Base-by-base conservation (phyloP, 257 asterid species). In the Striga asiatica region DNA sequence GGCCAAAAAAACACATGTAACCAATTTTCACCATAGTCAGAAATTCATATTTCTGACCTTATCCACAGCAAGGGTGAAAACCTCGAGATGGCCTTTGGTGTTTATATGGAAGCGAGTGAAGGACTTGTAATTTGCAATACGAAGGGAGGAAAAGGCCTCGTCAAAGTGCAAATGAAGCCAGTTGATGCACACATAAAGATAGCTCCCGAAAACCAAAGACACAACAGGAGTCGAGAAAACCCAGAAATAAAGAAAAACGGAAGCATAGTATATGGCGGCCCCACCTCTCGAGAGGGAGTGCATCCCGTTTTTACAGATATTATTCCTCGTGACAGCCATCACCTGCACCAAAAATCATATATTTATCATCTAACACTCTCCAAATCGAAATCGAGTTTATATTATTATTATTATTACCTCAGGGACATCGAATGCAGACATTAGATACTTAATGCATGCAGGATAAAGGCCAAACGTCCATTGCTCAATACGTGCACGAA, bases 381-480 rank as follows among this genome's bases (percentile, higher is more conserved):
- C 39, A 34, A 34, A 34, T 13, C 3, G 8, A 11, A 8, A 0
- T 5, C 3, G 0, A 34, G 12, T 32, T 35, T 11, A 10, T 37
- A 17, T 37, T 10, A 37, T 11, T 11, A 37, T 37, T 37, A 13
- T 37, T 37, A 12, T 37, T 54, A 85, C 97, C 93, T 92, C 94
- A 3, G 99, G 99, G 53, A 92, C 80, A 60, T 92, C 99, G 63
- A 88, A 92, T 48, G 95, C 97, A 2, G 97, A 92, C 98, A 88
- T 92, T 53, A 92, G 80, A 72, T 92, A 92, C 79, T 92, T 92
- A 21, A 92, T 87, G 78, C 98, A 92, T 14, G 97, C 99, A 47
- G 97, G 99, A 67, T 92, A 92, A 53, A 92, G 95, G 60, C 99
- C 97, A 17, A 87, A 79, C 19, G 97, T 92, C 99, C 95, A 92